phyloP scores from a whole-genome alignment of 2,329 filamentous ascomycete species.

The Celoporthe dispersa region DNA sequence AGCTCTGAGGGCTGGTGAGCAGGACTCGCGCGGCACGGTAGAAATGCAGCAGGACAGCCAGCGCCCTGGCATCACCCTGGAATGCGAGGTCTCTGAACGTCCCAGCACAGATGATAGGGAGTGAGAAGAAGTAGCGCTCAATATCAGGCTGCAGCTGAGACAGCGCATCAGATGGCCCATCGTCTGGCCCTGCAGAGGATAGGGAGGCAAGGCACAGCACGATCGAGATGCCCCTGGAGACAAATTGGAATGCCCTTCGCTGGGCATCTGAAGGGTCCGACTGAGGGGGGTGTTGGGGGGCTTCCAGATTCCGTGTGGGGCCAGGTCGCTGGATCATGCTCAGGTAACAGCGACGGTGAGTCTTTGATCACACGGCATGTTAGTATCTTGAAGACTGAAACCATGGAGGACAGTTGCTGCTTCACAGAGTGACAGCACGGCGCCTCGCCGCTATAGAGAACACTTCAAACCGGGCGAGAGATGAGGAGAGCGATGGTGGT shows the following conservation, averaged over 20 bases:
- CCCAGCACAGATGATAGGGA: background rate
- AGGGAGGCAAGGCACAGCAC: background rate
- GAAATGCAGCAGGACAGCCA: background rate
- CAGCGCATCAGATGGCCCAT: background rate
- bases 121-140: background rate
- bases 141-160: background rate
- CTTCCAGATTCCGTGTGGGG: background rate
- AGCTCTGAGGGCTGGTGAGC: background rate
- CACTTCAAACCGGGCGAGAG: background rate
- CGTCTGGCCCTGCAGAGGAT: background rate
- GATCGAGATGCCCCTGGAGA: background rate
- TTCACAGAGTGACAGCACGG: background rate
- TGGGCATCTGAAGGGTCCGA: background rate
- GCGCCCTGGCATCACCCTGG: background rate
- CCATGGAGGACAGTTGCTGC: background rate
- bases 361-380: background rate
- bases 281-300: background rate
- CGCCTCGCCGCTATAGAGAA: background rate
- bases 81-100: background rate
- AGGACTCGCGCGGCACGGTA: background rate
- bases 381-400: background rate
- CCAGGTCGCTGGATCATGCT: background rate
- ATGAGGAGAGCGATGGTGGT: background rate
- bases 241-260: background rate
- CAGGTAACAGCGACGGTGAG: background rate